Percentiles rank a stretch among this genome's conserved stretches.
Conservation (phyloP, 495 filamentous ascomycete genomes). For the Penicillium herquei region DNA sequence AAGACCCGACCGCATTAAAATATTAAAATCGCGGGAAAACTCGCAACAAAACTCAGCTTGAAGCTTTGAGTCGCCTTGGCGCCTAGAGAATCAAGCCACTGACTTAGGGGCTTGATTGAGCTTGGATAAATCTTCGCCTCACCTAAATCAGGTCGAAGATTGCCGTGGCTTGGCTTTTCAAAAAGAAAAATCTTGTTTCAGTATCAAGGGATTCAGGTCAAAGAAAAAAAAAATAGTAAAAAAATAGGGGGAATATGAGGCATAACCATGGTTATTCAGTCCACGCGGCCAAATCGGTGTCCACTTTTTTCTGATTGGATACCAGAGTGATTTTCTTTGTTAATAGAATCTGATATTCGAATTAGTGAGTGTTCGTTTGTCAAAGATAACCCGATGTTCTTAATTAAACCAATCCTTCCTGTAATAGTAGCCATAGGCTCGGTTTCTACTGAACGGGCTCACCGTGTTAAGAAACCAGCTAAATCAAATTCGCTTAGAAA, state of each 20-base stretch:
- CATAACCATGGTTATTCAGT: not conserved
- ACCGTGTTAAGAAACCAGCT: not conserved
- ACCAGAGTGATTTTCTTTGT: too few relatives aligned
- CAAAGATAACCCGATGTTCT: too few relatives aligned
- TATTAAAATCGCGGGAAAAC: not conserved
- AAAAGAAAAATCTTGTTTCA: not conserved
- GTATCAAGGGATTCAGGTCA: not conserved
- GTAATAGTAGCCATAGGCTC: not conserved
- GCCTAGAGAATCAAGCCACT: conserved; percentile 1
- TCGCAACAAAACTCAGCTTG: not conserved
- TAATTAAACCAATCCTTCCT: too few relatives aligned
- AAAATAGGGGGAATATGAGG: not conserved
- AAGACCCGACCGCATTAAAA: not conserved
- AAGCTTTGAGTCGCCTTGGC: conserved; percentile 2
- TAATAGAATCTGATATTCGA: too few relatives aligned
- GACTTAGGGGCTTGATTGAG: not conserved
- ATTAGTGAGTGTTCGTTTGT: too few relatives aligned
- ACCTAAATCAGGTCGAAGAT: not conserved
- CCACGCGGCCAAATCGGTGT: not conserved
- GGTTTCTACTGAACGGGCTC: not conserved
- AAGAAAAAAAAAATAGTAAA: not conserved
- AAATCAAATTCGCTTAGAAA: too few relatives aligned
- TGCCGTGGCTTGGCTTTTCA: not conserved
- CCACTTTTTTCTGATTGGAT: too few relatives aligned
- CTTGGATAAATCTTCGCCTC: not conserved